phyloP scores from a whole-genome alignment of 108 stramenopile genomes.

The Seminavis robusta region DNA sequence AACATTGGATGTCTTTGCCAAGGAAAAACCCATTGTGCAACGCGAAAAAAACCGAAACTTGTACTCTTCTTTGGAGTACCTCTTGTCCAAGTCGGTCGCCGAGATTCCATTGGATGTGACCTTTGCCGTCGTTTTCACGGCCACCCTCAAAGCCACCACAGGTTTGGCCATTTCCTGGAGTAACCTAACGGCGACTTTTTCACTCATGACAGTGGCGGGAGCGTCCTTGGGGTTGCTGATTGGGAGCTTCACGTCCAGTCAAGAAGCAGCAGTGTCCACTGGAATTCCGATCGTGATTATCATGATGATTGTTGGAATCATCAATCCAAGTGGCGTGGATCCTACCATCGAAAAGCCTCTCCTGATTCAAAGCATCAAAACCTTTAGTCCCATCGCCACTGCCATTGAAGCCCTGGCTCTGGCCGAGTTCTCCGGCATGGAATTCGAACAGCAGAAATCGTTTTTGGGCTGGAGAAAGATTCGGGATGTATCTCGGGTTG shows the following conservation, averaged over 20 bases:
- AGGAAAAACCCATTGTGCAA: slow-evolving; percentile 69
- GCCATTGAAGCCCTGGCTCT: slow-evolving; percentile 77
- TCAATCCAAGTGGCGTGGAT: slow-evolving; percentile 81
- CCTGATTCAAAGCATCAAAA: slow-evolving; percentile 45
- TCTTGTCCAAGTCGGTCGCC: slow-evolving; percentile 77
- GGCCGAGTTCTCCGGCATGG: slow-evolving; percentile 73
- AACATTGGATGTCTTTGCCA: slow-evolving; percentile 71
- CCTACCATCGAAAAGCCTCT: slow-evolving; percentile 35
- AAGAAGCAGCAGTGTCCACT: slow-evolving; percentile 59
- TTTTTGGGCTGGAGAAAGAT: slow-evolving; percentile 28
- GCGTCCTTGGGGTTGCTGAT: slow-evolving; percentile 82
- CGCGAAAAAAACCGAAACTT: slow-evolving; percentile 70
- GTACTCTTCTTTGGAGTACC: slow-evolving; percentile 76
- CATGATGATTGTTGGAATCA: slow-evolving; percentile 55
- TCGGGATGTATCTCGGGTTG: slow-evolving; percentile 71
- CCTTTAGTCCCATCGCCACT: slow-evolving; percentile 65
- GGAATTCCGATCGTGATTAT: slow-evolving; percentile 67
- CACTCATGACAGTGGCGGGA: slow-evolving; percentile 67
- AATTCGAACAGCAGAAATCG: slow-evolving; percentile 31
- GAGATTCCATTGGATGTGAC: slow-evolving; percentile 73
- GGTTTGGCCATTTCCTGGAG: slow-evolving; percentile 56
- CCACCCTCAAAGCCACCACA: slow-evolving; percentile 49
- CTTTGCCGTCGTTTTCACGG: slow-evolving; percentile 65
- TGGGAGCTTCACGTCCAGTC: slow-evolving; percentile 52
- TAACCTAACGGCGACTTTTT: slow-evolving; percentile 58